These are phyloP conservation scores for Fusarium sp. DNA, from an alignment of 2,329 filamentous ascomycete genomes.

Conservation along the genomic window DNA sequence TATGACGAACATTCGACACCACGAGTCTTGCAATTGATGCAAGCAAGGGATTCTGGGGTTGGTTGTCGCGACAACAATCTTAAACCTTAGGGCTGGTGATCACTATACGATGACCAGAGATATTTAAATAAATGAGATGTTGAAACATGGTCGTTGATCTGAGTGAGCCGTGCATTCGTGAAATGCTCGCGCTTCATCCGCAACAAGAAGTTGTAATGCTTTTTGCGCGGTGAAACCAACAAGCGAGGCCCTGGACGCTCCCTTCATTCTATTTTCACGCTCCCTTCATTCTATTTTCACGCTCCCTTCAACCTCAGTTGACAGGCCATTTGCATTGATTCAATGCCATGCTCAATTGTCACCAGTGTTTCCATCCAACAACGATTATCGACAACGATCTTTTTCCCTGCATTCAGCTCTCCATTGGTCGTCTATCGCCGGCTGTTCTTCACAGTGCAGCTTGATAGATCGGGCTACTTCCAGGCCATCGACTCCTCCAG, in stretches of 20 bases:
- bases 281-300: too few species aligned
- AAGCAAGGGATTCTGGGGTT: constrained; percentile 27
- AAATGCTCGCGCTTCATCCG: constrained; percentile 10
- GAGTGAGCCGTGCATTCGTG: constrained; percentile 19
- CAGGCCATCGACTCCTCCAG: constrained; percentile 39
- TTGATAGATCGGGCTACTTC: constrained; percentile 41
- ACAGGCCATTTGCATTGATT: constrained; percentile 2
- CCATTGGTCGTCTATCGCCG: constrained; percentile 20
- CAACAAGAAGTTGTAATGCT: constrained; percentile 4
- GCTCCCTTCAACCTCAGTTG: too few species aligned
- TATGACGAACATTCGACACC: constrained; percentile 18
- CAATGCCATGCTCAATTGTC: constrained; percentile 4
- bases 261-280: constrained; percentile 27
- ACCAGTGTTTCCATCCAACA: not conserved
- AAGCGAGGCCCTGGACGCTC: constrained; percentile 15
- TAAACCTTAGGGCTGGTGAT: constrained; percentile 2
- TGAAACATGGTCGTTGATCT: constrained; percentile 30
- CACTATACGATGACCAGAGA: not conserved
- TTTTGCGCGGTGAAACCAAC: constrained; percentile 15
- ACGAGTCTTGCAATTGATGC: constrained; percentile 6
- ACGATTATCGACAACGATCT: constrained; percentile 7
- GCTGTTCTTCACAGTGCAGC: constrained; percentile 20
- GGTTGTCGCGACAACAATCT: constrained; percentile 26
- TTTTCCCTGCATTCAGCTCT: constrained; percentile 28
- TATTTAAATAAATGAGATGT: constrained; percentile 25